Evolutionary conservation across 148 eudicot species (phyloP).

Genomic region (Vaccinium corymbosum): DNA sequence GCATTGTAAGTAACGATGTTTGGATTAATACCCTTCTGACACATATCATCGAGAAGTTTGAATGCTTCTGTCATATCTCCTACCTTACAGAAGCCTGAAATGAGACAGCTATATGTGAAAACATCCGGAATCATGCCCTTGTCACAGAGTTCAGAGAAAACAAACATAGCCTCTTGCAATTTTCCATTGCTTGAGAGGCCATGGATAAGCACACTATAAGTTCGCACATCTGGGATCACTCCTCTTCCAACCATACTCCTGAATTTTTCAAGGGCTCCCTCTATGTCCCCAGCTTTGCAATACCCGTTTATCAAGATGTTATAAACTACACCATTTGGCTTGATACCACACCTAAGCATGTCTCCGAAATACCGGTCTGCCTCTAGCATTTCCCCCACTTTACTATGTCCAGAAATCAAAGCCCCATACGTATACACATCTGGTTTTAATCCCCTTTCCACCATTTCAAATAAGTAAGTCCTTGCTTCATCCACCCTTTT

Average conservation of each 20-base stretch:
- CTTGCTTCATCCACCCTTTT: conserved; percentile 59
- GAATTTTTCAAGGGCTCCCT: conserved; percentile 49
- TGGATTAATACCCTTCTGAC: conserved; percentile 52
- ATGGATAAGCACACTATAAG: conserved; percentile 57
- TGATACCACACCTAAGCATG: conserved; percentile 56
- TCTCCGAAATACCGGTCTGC: conserved; percentile 57
- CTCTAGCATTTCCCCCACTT: conserved; percentile 44
- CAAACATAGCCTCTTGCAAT: conserved; percentile 50
- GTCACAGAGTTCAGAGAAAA: conserved; percentile 41
- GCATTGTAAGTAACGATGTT: conserved; percentile 74
- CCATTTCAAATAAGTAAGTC: conserved; percentile 51
- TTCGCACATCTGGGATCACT: conserved; percentile 50
- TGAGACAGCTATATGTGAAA: conserved; percentile 63
- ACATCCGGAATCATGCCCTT: conserved; percentile 71
- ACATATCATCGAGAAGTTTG: conserved; percentile 54
- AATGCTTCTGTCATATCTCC: conserved; percentile 62
- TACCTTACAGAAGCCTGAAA: conserved; percentile 66
- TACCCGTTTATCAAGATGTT: conserved; percentile 63
- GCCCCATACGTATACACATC: conserved; percentile 77
- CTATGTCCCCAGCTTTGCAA: conserved; percentile 54
- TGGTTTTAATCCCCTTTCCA: conserved; percentile 48
- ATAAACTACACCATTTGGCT: conserved; percentile 54
- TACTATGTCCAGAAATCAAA: conserved; percentile 56
- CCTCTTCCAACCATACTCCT: conserved; percentile 45
- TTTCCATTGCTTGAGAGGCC: conserved; percentile 66